Evolutionary conservation across 495 filamentous ascomycete genomes (phyloP).

Genomic region (Tetracladium setigerum): DNA sequence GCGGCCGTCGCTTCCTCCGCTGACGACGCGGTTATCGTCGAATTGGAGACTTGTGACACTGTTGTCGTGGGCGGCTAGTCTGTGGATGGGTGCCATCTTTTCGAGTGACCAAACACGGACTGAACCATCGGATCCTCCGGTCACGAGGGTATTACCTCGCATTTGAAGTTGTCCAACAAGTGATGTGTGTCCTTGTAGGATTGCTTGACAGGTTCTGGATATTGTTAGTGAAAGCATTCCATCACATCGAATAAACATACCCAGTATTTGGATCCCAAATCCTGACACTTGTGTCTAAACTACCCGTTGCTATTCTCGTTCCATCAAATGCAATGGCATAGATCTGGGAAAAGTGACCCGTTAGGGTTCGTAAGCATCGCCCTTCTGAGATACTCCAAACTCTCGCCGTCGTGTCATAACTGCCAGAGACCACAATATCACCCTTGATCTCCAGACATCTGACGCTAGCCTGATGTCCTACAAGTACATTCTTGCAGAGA

Average conservation of each 20-base stretch:
- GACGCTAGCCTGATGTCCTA: slow-evolving; percentile 95
- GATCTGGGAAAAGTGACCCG: slow-evolving; percentile 98
- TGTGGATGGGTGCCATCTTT: slow-evolving; percentile 82
- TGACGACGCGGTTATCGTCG: slow-evolving; percentile 88
- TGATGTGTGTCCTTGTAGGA: slow-evolving; percentile 94
- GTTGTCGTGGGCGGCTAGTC: slow-evolving; percentile 96
- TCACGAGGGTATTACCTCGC: slow-evolving; percentile 88
- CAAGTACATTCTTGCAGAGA: slow-evolving; percentile 80
- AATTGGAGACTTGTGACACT: slow-evolving; percentile 96
- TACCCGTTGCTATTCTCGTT: slow-evolving; percentile 86
- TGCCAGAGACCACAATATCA: slow-evolving; percentile 90
- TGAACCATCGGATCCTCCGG: slow-evolving; percentile 90
- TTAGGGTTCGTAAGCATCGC: slow-evolving; percentile 77
- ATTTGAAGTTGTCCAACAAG: slow-evolving; percentile 97
- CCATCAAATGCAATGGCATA: slow-evolving; percentile 98
- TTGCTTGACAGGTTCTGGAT: slow-evolving; percentile 45
- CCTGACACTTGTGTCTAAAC: slow-evolving; percentile 90
- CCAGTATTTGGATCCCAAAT: slow-evolving; percentile 94
- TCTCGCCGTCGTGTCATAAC: slow-evolving; percentile 92
- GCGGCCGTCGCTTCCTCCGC: slow-evolving; percentile 88
- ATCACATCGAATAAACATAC: slow-evolving; percentile 36
- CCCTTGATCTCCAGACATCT: slow-evolving; percentile 93
- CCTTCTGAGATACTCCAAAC: slow-evolving; percentile 97
- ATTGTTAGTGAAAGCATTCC: slow-evolving; percentile 7
- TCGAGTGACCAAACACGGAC: slow-evolving; percentile 93